These are phyloP conservation scores for Artemisia argyi DNA, from an alignment of 129 eudicot genomes.

Conservation along the genomic window DNA sequence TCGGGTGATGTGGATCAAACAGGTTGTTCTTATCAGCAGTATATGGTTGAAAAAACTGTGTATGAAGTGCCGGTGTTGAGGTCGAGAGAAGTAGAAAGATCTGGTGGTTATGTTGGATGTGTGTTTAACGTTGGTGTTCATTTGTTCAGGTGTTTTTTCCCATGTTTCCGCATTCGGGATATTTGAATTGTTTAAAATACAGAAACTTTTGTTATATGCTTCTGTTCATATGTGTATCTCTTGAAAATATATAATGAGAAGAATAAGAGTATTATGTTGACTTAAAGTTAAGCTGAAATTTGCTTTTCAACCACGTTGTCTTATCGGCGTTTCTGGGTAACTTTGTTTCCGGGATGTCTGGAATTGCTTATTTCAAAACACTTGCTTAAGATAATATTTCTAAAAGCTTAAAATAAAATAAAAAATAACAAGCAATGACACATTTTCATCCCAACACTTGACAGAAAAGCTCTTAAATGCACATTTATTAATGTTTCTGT, in stretches of 20 bases:
- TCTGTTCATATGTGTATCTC: neutral
- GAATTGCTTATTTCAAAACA: too few species aligned
- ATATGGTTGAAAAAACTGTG: conserved; percentile 41
- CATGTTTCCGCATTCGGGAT: conserved; percentile 47
- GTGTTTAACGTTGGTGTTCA: conserved; percentile 42
- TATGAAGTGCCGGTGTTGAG: conserved; percentile 32
- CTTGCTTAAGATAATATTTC: too few species aligned
- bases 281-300: too few species aligned
- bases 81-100: conserved; percentile 33
- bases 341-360: too few species aligned
- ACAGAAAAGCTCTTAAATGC: too few species aligned
- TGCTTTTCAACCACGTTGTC: too few species aligned
- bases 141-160: conserved; percentile 52
- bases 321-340: too few species aligned
- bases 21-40: conserved; percentile 41
- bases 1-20: conserved; percentile 12
- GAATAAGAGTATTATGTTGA: too few species aligned
- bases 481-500: too few species aligned
- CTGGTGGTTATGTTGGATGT: conserved; percentile 49
- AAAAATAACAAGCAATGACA: too few species aligned
- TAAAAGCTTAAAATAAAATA: too few species aligned
- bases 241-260: neutral
- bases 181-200: neutral
- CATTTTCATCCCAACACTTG: too few species aligned
- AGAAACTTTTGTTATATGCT: neutral